phyloP scores from a whole-genome alignment of 2,329 filamentous ascomycete species.

The Aspergillus ustus region DNA sequence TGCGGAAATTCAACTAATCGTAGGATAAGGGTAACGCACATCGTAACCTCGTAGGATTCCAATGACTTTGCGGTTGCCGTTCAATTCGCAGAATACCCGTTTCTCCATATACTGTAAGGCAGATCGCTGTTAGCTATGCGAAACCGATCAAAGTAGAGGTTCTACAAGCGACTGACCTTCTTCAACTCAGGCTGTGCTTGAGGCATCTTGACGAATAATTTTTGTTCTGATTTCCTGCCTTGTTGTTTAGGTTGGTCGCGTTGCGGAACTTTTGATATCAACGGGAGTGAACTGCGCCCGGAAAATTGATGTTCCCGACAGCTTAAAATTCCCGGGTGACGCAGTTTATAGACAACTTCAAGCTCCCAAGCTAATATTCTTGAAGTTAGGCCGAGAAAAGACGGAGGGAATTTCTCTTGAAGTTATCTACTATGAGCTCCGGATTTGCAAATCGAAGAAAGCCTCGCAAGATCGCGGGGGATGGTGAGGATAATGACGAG shows the following conservation, averaged over 20 bases:
- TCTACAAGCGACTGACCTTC: conserved; percentile 67
- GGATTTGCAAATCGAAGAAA: conserved; percentile 65
- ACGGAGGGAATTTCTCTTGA: neutral
- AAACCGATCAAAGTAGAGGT: neutral
- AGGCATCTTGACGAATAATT: conserved; percentile 71
- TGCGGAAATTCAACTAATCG: neutral
- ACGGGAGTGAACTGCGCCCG: conserved; percentile 34
- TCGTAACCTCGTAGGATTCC: conserved; percentile 94
- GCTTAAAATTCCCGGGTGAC: conserved; percentile 27
- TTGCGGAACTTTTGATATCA: conserved; percentile 34
- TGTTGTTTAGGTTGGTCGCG: conserved; percentile 29
- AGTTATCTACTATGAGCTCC: conserved; percentile 56
- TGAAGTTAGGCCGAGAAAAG: neutral
- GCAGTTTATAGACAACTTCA: neutral
- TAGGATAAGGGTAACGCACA: conserved; percentile 59
- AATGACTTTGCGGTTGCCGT: conserved; percentile 96
- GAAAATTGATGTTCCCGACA: conserved; percentile 42
- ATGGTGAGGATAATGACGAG: conserved; percentile 60
- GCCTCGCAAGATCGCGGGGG: conserved; percentile 75
- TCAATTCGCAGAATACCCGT: conserved; percentile 95
- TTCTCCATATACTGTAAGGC: conserved; percentile 90
- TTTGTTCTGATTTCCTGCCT: conserved; percentile 27
- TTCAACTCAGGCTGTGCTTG: conserved; percentile 99
- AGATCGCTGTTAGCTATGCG: conserved; percentile 22
- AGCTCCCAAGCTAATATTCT: neutral